These are phyloP conservation scores for Phytopythium delawarense DNA, from an alignment of 352 stramenopile genomes.

Conservation along the genomic window DNA sequence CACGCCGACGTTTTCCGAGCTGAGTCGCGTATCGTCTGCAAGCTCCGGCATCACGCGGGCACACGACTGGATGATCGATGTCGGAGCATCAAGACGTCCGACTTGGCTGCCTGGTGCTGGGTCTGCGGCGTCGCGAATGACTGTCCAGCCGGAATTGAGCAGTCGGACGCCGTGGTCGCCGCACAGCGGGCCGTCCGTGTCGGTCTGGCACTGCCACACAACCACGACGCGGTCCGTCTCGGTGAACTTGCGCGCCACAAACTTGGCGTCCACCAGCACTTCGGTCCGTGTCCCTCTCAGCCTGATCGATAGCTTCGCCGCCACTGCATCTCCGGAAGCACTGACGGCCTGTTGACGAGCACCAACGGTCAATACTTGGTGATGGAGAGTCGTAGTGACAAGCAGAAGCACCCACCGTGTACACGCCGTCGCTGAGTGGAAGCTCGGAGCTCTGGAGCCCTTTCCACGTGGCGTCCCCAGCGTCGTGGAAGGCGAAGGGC, in stretches of 20 bases:
- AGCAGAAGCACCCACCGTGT: background rate
- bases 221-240: constrained; percentile 15
- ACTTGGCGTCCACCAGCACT: constrained; percentile 4
- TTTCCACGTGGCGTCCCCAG: constrained; percentile 9
- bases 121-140: constrained; percentile 5
- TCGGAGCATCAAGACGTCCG: background rate
- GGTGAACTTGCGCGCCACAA: constrained; percentile 3
- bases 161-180: constrained; percentile 13
- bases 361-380: background rate
- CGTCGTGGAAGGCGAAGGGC: constrained; percentile 10
- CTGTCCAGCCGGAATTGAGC: constrained; percentile 18
- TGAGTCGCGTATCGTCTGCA: background rate
- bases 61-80: background rate
- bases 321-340: background rate
- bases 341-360: background rate
- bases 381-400: too few relatives aligned
- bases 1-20: background rate
- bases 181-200: constrained; percentile 11
- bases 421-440: constrained; percentile 2
- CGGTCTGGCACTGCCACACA: constrained; percentile 14
- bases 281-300: background rate
- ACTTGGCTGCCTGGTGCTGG: background rate
- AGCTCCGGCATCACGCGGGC: constrained; percentile 2
- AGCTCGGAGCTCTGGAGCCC: constrained; percentile 1
- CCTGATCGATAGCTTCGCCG: background rate